Conservation (phyloP, 2,329 filamentous ascomycete genomes). For the Pestalotiopsis sp. region DNA sequence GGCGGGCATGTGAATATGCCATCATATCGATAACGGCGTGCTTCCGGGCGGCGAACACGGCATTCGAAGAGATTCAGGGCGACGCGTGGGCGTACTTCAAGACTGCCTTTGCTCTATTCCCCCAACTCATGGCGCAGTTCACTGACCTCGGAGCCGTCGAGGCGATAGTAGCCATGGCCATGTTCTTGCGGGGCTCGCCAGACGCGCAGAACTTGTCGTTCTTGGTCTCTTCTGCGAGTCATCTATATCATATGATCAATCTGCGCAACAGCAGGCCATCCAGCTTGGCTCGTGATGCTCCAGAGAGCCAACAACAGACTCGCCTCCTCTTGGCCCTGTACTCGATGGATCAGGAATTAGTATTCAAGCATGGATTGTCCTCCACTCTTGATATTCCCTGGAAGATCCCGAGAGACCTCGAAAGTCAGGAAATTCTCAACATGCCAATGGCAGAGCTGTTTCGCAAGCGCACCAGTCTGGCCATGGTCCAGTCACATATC, state of each 20-base stretch:
- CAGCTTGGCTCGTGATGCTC: too few relatives aligned
- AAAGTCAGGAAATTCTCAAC: too few relatives aligned
- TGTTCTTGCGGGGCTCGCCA: background rate
- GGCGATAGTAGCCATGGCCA: background rate
- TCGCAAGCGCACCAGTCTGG: background rate
- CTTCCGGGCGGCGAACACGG: background rate
- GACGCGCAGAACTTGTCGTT: background rate
- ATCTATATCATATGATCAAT: background rate
- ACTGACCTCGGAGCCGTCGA: background rate
- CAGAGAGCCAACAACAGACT: background rate
- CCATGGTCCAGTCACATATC: background rate
- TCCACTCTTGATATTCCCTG: background rate
- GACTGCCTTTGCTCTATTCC: background rate
- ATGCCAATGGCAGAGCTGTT: background rate
- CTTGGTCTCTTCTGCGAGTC: background rate
- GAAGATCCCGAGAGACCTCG: background rate
- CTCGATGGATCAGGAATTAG: background rate
- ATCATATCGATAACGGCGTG: background rate
- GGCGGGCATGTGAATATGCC: constrained; percentile 2
- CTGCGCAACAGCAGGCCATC: background rate
- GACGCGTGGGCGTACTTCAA: constrained; percentile 8
- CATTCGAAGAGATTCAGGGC: background rate
- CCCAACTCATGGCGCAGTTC: background rate
- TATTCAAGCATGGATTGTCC: background rate
- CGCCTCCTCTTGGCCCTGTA: background rate